phyloP scores from a whole-genome alignment of 2,329 filamentous ascomycete species.

The Chaetomiaceae sp. region DNA sequence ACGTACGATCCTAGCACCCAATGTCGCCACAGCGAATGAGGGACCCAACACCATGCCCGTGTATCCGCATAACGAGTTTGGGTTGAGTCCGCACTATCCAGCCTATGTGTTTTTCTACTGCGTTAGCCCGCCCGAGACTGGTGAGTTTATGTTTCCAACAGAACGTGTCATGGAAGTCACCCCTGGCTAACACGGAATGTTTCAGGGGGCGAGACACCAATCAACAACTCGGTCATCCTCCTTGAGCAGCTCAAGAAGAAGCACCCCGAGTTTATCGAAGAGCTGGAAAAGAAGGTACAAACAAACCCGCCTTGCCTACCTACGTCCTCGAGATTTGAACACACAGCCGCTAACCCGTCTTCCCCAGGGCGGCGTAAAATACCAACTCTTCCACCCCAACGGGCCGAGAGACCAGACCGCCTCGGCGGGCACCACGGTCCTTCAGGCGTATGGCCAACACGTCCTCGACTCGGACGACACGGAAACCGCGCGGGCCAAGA shows the following conservation, averaged over 20 bases:
- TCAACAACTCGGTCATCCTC: constrained; percentile 25
- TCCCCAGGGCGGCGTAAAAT: constrained; percentile 22
- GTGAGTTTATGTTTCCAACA: no score
- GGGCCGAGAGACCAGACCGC: constrained; percentile 21
- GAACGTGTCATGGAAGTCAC: no score
- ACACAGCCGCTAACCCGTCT: no score
- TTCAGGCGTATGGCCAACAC: constrained; percentile 24
- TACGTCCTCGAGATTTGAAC: no score
- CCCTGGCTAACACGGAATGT: not conserved
- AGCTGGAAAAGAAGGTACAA: constrained; percentile 22
- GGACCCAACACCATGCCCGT: constrained; percentile 26
- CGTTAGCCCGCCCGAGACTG: constrained; percentile 22
- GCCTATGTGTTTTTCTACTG: constrained; percentile 28
- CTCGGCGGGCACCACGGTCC: constrained; percentile 24
- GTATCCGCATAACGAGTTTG: constrained; percentile 28
- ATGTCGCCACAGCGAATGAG: constrained; percentile 29
- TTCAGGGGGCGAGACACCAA: constrained; percentile 25
- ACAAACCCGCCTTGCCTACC: not conserved
- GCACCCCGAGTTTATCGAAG: constrained; percentile 24
- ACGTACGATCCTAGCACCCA: constrained; percentile 25
- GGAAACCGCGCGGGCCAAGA: constrained; percentile 21
- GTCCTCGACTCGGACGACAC: constrained; percentile 23
- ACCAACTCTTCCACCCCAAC: constrained; percentile 25
- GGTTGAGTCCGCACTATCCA: constrained; percentile 26
- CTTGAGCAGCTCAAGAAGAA: constrained; percentile 19